Conservation (phyloP, 768 basidiomycete species). For the Tulasnella calospora region DNA sequence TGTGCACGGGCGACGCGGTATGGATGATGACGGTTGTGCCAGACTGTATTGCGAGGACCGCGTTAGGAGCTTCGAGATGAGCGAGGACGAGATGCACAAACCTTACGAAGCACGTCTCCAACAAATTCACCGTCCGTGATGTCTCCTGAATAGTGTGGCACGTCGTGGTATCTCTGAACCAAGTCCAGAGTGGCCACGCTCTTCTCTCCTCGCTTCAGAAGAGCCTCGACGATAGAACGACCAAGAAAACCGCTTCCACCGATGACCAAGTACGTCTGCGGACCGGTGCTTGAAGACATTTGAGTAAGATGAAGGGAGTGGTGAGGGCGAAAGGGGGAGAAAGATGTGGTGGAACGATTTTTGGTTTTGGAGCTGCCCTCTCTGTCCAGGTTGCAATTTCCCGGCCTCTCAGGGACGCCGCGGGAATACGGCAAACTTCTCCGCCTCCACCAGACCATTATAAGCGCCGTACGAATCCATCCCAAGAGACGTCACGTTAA, state of each 20-base stretch:
- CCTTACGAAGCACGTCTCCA: slow-evolving; percentile 66
- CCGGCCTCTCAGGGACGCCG: neutral
- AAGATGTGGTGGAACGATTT: slow-evolving; percentile 9
- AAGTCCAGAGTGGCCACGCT: slow-evolving; percentile 84
- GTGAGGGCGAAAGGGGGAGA: neutral
- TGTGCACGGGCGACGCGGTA: slow-evolving; percentile 81
- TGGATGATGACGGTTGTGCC: slow-evolving; percentile 89
- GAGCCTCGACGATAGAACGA: slow-evolving; percentile 81
- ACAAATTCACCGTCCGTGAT: slow-evolving; percentile 75
- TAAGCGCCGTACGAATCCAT: neutral
- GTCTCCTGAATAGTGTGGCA: slow-evolving; percentile 84
- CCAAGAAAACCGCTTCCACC: slow-evolving; percentile 93
- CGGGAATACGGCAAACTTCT: neutral
- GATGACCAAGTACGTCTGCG: slow-evolving; percentile 81
- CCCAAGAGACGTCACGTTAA: too few species aligned
- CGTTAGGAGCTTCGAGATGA: neutral
- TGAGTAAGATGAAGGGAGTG: neutral
- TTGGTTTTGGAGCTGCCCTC: neutral
- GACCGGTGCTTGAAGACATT: slow-evolving; percentile 1
- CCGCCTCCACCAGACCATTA: neutral
- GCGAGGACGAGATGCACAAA: neutral
- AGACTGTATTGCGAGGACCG: slow-evolving; percentile 44
- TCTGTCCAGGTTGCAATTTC: neutral
- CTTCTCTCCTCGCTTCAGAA: slow-evolving; percentile 67
- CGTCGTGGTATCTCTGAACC: slow-evolving; percentile 77